These are phyloP conservation scores for Brassica carinata DNA, from an alignment of 345 rosid species.

Conservation along the genomic window DNA sequence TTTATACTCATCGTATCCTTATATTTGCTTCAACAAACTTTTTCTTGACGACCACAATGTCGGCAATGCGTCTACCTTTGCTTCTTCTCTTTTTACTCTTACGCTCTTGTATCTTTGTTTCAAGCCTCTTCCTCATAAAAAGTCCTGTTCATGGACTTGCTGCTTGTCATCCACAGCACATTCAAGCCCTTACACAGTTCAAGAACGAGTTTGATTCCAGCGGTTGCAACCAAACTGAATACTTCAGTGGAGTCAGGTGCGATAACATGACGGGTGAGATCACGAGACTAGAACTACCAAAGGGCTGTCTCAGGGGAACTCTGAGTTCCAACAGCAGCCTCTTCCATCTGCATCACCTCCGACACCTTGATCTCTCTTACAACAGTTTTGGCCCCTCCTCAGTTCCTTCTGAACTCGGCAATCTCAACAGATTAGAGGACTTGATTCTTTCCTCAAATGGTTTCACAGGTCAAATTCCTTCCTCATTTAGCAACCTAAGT, in stretches of 20 bases:
- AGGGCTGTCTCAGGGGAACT: not conserved
- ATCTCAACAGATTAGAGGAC: not conserved
- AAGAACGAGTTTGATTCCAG: constrained; percentile 20
- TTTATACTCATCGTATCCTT: not conserved
- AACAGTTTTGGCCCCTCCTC: constrained; percentile 13
- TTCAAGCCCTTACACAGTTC: not conserved
- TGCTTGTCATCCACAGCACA: not conserved
- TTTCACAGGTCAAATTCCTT: not conserved
- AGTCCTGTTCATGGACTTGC: not conserved
- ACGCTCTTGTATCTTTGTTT: not conserved
- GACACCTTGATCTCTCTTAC: not conserved
- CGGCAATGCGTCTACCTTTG: not conserved
- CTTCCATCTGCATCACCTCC: not conserved
- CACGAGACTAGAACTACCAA: not conserved
- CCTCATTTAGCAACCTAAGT: constrained; percentile 8
- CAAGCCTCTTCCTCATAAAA: not conserved
- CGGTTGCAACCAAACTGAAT: not conserved
- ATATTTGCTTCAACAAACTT: not conserved
- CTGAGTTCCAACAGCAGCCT: constrained; percentile 25
- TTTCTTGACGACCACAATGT: not conserved
- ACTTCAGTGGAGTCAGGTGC: not conserved
- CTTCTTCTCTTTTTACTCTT: not conserved
- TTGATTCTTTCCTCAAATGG: not conserved
- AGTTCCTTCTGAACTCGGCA: constrained; percentile 11
- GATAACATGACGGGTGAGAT: not conserved